phyloP scores from a whole-genome alignment of 202 grass and related monocot genomes.

The Setaria italica region DNA sequence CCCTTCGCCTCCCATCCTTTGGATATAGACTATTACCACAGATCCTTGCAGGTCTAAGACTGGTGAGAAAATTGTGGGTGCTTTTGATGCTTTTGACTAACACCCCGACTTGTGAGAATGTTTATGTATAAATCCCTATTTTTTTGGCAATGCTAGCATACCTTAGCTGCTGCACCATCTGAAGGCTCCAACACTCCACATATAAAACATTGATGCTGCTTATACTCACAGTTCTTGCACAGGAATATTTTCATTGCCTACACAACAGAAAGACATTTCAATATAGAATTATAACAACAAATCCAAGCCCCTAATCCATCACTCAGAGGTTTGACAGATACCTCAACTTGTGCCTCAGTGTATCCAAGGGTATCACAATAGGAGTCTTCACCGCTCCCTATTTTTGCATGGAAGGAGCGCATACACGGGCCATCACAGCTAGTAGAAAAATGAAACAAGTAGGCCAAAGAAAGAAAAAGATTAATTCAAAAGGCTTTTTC shows the following conservation, averaged over 20 bases:
- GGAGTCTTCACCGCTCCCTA: conserved; percentile 68
- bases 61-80: neutral
- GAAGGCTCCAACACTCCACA: conserved; percentile 84
- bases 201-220: conserved; percentile 92
- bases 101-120: neutral
- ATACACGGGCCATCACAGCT: conserved; percentile 96
- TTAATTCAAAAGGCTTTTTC: neutral
- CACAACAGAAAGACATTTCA: conserved; percentile 38
- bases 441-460: conserved; percentile 31
- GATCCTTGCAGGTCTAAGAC: neutral
- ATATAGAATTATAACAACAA: conserved; percentile 38
- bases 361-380: conserved; percentile 74
- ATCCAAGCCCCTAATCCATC: conserved; percentile 27
- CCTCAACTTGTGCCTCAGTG: conserved; percentile 66
- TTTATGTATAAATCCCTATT: neutral
- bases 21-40: neutral
- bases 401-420: conserved; percentile 94
- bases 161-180: conserved; percentile 73
- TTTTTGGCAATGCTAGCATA: conserved; percentile 45
- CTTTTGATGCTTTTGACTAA: neutral
- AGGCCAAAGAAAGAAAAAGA: conserved; percentile 13
- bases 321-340: conserved; percentile 45
- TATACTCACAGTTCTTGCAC: conserved; percentile 84
- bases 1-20: neutral
- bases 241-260: conserved; percentile 83